Evolutionary conservation across 768 basidiomycete genomes (phyloP), one percentile per base, ranked within the genome.

Genomic region (Mycena amicta): DNA sequence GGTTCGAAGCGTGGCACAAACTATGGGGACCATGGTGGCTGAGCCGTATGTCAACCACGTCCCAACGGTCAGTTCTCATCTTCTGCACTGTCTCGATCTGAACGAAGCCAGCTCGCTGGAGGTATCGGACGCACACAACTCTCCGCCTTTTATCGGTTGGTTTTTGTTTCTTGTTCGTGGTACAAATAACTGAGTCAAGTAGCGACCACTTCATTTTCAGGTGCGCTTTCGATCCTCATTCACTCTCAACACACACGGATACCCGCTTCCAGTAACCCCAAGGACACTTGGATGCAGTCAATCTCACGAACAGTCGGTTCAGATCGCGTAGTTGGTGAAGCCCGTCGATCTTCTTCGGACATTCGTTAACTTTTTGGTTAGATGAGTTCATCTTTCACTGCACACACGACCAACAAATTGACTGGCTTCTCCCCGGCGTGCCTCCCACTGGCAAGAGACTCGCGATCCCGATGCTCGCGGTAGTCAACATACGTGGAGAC

Each of bases 31-130:
- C 3, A 82, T 82, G 81, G 81, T 82, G 66, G 81, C 79, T 41
- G 80, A 85, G 57, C 83, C 83, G 43, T 85, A 85, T 65, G 84
- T 85, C 16, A 84, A 84, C 60, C 82, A 85, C 66, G 71, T 85
- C 45, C 83, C 84, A 29, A 84, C 82, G 22, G 82, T 80, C 56
- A 58, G 74, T 57, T 27, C 31, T 18, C 49, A 28, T 18, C 52
- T 47, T 41, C 23, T 41, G 13, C 12, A 27, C 2, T 41, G 37
- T 23, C n/a, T n/a, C 47, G 37, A 25, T 22, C 33, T 26, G 49
- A 4, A 57, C 45, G 18, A 41, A 15, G 30, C 27, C 55, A 83
- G 82, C 77, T 84, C 76, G 81, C 82, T 18, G 84, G 84, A 3
- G 84, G 83, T 11, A 69, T 83, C 39, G 83, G 84, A 1, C 76